These are phyloP conservation scores for Cavenderia fasciculata DNA, from an alignment of 78 protist genomes.

Conservation along the genomic window DNA sequence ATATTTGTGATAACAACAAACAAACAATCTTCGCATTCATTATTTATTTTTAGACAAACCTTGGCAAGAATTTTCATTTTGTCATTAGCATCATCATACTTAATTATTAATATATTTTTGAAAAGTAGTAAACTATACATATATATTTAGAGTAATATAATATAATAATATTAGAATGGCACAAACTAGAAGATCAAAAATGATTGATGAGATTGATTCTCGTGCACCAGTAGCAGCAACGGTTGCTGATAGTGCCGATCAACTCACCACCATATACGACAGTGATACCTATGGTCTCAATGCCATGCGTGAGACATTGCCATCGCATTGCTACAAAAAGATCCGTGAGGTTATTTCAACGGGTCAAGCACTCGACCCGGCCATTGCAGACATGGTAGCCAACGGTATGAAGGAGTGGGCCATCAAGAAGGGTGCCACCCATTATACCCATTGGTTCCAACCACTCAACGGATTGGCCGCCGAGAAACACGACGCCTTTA, in stretches of 20 bases:
- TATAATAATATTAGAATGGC: too few species aligned
- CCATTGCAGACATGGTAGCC: conserved; percentile 80
- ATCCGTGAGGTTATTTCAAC: conserved; percentile 55
- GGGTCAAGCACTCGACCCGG: conserved; percentile 68
- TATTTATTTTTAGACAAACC: too few species aligned
- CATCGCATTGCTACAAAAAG: conserved; percentile 77
- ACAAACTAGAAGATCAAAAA: conserved; percentile 53
- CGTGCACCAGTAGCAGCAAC: conserved; percentile 42
- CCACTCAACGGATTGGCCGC: conserved; percentile 86
- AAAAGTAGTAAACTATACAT: too few species aligned
- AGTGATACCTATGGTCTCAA: conserved; percentile 68
- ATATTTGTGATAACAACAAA: too few species aligned
- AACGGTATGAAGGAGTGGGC: conserved; percentile 95
- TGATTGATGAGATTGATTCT: conserved; percentile 39
- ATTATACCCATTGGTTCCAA: conserved; percentile 94
- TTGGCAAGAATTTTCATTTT: too few species aligned
- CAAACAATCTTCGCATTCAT: too few species aligned
- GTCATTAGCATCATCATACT: too few species aligned
- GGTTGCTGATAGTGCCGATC: conserved; percentile 15
- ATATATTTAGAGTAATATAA: too few species aligned
- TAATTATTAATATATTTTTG: too few species aligned
- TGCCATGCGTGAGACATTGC: conserved; percentile 74
- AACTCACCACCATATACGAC: conserved; percentile 41
- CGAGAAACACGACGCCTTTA: conserved; percentile 88
- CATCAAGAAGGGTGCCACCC: conserved; percentile 85